phyloP scores from a whole-genome alignment of 1,139 yeast genomes.

The Hyphopichia khmerensis region DNA sequence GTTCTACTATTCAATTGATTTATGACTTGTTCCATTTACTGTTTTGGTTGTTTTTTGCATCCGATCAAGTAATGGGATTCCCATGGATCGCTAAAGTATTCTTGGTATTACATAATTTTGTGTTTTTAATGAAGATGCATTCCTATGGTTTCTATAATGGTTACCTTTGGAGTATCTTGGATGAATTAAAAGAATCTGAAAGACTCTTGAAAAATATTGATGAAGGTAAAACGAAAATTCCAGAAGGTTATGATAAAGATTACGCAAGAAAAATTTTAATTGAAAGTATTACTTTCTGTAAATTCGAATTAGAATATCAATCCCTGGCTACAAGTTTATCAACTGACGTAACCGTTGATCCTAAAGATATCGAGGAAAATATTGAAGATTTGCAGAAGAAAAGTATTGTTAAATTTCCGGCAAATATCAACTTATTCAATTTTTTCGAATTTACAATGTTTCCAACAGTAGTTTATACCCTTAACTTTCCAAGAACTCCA shows the following conservation, averaged over 20 bases:
- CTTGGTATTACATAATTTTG: conserved; percentile 77
- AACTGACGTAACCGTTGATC: conserved; percentile 14
- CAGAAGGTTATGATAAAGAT: conserved; percentile 23
- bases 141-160: conserved; percentile 90
- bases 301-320: conserved; percentile 59
- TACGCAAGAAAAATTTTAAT: conserved; percentile 27
- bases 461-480: conserved; percentile 84
- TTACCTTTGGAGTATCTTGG: conserved; percentile 65
- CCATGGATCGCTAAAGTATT: conserved; percentile 92
- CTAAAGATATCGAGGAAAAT: conserved; percentile 10
- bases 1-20: conserved; percentile 58
- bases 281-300: conserved; percentile 59
- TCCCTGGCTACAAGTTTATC: conserved; percentile 22
- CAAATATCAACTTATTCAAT: conserved; percentile 63
- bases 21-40: conserved; percentile 54
- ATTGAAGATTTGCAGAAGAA: conserved; percentile 17
- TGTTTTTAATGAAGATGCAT: conserved; percentile 88
- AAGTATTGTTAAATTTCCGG: conserved; percentile 54
- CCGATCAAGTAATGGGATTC: conserved; percentile 41
- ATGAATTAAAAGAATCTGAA: conserved; percentile 56
- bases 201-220: conserved; percentile 23
- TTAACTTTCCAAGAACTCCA: conserved; percentile 75
- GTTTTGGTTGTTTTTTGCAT: conserved; percentile 54
- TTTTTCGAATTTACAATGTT: conserved; percentile 80
- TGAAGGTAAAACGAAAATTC: conserved; percentile 12